These are phyloP conservation scores for Entamoeba dispar DNA, from an alignment of 208 protist genomes.

Conservation along the genomic window DNA sequence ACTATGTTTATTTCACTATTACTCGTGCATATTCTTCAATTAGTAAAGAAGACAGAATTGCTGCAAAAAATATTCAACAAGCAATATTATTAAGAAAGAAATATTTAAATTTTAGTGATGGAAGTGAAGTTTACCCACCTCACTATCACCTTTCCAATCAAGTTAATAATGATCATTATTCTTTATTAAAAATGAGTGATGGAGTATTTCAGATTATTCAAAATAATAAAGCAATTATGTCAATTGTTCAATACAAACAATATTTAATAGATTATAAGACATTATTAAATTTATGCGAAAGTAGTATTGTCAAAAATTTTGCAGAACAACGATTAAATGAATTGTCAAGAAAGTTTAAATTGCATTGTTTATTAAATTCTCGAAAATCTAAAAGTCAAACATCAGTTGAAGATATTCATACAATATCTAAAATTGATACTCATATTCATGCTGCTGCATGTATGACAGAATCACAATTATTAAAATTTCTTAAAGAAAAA, in stretches of 20 bases:
- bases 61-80: neutral
- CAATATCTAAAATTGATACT: slow-evolving; percentile 73
- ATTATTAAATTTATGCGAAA: neutral
- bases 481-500: slow-evolving; percentile 72
- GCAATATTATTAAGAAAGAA: neutral
- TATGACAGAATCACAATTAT: slow-evolving; percentile 68
- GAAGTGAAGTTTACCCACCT: neutral
- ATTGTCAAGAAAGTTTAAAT: neutral
- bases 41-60: neutral
- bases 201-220: neutral
- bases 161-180: neutral
- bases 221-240: neutral
- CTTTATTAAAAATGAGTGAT: neutral
- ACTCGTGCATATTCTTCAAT: neutral
- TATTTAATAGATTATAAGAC: neutral
- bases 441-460: slow-evolving; percentile 77
- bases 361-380: neutral
- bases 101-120: neutral
- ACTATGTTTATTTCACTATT: neutral
- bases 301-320: neutral
- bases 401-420: neutral
- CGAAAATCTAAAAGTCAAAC: neutral
- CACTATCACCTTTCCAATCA: neutral
- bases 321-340: neutral
- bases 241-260: neutral